Base-by-base conservation (phyloP, 495 filamentous ascomycete species). In the Penicillium parvum region DNA sequence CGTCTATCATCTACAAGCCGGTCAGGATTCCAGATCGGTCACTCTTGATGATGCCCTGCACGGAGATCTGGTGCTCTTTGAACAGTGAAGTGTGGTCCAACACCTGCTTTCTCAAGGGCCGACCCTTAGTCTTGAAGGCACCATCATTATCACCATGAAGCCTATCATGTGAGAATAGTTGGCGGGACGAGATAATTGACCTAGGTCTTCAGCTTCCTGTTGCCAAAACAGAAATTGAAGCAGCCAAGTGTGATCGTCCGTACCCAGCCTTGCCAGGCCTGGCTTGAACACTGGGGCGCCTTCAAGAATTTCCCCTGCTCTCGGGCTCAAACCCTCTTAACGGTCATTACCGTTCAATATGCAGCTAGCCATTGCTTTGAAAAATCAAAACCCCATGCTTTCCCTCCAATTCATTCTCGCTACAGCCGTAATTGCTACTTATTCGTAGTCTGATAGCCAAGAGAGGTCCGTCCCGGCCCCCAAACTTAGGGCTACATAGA, bases 1-100 rank as follows among this genome's bases (percentile, higher is more conserved):
- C 53, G 47, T 50, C 57, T 38, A 28, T 54, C 43, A 52, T 37
- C 52, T 49, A 27, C 26, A 47, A 37, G 38, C 44, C 47, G 42
- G 57, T 44, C 45, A 43, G 47, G 41, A 53, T 32, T 35, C 48
- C 30, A 43, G 30, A 49, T 52, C 37, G 32, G 40, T 43, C 29
- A 50, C 36, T 33, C 29, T 30, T 47, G 40, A 35, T 25, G 20
- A 29, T 14, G 29, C 43, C 30, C 47, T 52, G 35, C 43, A 33
- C 27, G 25, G 20, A 37, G 33, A 9, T 7, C 39, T 25, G 14
- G 25, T 22, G 32, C 36, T 45, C 25, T 47, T 28, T 33, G 35
- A 41, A 34, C 43, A 49, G 33, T 32, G n/a, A 40, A n/a, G 25
- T 35, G 10, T 45, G 40, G 32, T 32, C 36, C 8, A 14, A 29